Conservation (phyloP, 139 green algal species). For the Pseudopediastrum boryanum region DNA sequence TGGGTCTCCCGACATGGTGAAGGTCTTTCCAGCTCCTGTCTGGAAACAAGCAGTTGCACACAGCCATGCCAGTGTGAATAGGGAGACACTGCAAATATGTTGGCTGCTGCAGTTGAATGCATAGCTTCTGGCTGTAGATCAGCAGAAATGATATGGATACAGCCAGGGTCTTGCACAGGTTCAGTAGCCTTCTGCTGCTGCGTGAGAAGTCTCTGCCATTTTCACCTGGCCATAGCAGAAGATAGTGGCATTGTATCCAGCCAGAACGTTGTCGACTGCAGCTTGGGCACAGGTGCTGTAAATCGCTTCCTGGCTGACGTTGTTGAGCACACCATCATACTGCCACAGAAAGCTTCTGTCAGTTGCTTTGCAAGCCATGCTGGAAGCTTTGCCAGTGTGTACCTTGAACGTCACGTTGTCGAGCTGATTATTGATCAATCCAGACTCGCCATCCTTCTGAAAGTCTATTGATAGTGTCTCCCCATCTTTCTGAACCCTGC, state of each 20-base stretch:
- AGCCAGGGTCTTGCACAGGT: too few species aligned
- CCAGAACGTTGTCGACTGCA: slow-evolving; percentile 70
- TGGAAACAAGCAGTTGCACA: slow-evolving; percentile 25
- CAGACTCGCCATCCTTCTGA: slow-evolving; percentile 57
- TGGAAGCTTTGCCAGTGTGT: not conserved
- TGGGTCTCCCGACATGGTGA: slow-evolving; percentile 74
- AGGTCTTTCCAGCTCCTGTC: slow-evolving; percentile 87
- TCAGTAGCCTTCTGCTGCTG: too few species aligned
- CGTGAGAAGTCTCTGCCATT: too few species aligned
- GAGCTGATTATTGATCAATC: slow-evolving; percentile 70
- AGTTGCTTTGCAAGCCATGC: not conserved
- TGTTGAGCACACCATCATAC: slow-evolving; percentile 77
- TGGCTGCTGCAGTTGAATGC: too few species aligned
- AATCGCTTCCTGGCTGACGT: slow-evolving; percentile 68
- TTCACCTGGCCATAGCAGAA: slow-evolving; percentile 80
- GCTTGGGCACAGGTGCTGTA: slow-evolving; percentile 61
- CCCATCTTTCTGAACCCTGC: slow-evolving; percentile 52
- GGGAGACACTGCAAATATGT: too few species aligned
- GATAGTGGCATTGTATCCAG: slow-evolving; percentile 79
- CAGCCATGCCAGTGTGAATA: too few species aligned
- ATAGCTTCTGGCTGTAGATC: too few species aligned
- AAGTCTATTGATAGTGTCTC: slow-evolving; percentile 48
- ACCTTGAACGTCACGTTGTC: slow-evolving; percentile 73
- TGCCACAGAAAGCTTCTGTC: slow-evolving; percentile 31
- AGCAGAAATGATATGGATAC: too few species aligned